Evolutionary conservation across 2,329 filamentous ascomycete genomes (phyloP).

Genomic region (Coniella lustricola): DNA sequence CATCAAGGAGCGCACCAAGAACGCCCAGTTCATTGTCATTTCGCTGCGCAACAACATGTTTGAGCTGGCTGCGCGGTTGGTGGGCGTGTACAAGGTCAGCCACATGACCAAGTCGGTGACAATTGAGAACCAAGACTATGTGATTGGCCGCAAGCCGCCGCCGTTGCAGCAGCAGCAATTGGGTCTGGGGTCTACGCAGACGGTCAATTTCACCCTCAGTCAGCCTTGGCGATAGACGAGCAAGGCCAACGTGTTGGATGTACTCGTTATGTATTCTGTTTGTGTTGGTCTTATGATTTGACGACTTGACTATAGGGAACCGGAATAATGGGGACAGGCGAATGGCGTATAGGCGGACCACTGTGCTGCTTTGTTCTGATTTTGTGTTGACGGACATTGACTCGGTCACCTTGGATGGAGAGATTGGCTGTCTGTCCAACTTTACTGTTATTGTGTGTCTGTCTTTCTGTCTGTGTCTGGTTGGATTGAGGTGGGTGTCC

Average conservation of each 20-base stretch:
- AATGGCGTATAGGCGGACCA: too few species aligned
- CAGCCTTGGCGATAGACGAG: slow-evolving; percentile 13
- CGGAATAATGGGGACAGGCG: too few species aligned
- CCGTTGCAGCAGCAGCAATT: slow-evolving; percentile 23
- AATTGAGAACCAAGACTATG: slow-evolving; percentile 78
- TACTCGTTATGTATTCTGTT: neutral
- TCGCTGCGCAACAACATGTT: slow-evolving; percentile 99
- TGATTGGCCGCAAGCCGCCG: slow-evolving; percentile 34
- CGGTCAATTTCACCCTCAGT: slow-evolving; percentile 16
- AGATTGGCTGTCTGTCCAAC: too few species aligned
- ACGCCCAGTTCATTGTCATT: slow-evolving; percentile 98
- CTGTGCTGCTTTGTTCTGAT: too few species aligned
- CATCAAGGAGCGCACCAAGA: slow-evolving; percentile 98
- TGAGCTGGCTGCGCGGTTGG: slow-evolving; percentile 87
- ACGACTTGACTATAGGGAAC: too few species aligned
- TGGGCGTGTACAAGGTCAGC: slow-evolving; percentile 99
- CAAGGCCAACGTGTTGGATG: neutral
- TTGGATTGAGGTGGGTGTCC: too few species aligned
- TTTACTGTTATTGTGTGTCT: too few species aligned
- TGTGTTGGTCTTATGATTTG: neutral
- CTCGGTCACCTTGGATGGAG: too few species aligned
- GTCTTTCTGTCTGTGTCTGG: too few species aligned
- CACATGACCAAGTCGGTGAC: slow-evolving; percentile 95
- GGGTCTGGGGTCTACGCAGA: slow-evolving; percentile 19
- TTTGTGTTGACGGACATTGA: too few species aligned